Base-by-base conservation (phyloP, 129 eudicot species). In the Ambrosia artemisiifolia region DNA sequence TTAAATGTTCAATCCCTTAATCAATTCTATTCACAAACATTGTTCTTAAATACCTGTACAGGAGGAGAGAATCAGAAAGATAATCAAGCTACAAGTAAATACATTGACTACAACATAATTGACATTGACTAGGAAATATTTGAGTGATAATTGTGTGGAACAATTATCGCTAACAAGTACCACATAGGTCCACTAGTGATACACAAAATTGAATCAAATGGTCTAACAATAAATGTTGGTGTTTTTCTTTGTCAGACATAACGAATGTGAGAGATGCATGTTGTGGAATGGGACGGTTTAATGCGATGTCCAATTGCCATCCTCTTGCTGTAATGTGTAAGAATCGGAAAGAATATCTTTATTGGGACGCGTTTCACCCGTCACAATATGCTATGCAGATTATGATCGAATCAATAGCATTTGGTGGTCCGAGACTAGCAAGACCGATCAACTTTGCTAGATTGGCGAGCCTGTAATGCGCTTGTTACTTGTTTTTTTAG, bases 241-340 rank as follows among this genome's bases (percentile, higher is more conserved):
- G 8, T 69, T 33, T 38, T 12, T 47, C 28, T 47, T n/a, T 14
- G 13, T 9, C 62, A 77, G 81, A 77, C 38, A 20, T 77, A 61
- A 62, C 4, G 56, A 70, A 77, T 54, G 70, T 63, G 16, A 53
- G 11, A 3, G 57, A 61, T 12, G 81, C 81, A 0, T 77, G 81
- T 17, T 77, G 81, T 51, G 81, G 81, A 70, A 28, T 62, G 36
- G 81, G 81, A 33, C 55, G 76, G 76, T 77, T 77, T 70, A 70
- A 50, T 2, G 81, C 81, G 8, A 77, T 77, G 81, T 70, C 57
- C 5, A 77, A 70, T 40, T 70, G 76, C 17, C 62, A 48, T 61
- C 81, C 81, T 2, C 1, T 40, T 3, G 81, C 76, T 7, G 9
- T 3, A 10, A 4, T 77, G 71, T 77, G 81, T 50, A 7, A n/a